phyloP scores from a whole-genome alignment of 768 basidiomycete genomes.

The Russula earlei region DNA sequence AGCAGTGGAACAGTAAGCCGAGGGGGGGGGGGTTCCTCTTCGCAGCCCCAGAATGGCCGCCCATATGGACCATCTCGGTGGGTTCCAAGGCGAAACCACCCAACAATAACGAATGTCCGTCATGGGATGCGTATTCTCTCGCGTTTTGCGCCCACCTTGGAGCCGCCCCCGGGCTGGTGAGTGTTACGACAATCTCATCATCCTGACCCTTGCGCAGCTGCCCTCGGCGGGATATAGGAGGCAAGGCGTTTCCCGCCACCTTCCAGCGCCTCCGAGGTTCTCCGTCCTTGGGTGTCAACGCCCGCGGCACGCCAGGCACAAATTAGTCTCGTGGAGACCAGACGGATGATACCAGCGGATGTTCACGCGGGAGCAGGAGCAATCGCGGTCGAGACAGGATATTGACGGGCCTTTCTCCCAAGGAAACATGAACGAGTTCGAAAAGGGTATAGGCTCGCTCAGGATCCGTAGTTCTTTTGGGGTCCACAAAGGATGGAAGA shows the following conservation, averaged over 20 bases:
- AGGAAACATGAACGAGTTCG: background rate
- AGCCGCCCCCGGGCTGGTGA: constrained; percentile 44
- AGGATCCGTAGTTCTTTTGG: background rate
- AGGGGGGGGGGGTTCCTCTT: background rate
- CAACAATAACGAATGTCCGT: constrained; percentile 59
- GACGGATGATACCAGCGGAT: background rate
- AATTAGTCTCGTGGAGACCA: constrained; percentile 2
- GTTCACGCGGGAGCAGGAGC: background rate
- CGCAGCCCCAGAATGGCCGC: background rate
- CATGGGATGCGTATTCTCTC: constrained; percentile 52
- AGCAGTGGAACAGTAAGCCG: background rate
- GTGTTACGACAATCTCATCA: constrained; percentile 53
- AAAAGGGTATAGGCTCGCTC: background rate
- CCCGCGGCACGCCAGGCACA: constrained; percentile 4
- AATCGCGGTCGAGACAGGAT: background rate
- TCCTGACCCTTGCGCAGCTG: constrained; percentile 30
- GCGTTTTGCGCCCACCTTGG: constrained; percentile 55
- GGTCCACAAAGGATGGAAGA: background rate
- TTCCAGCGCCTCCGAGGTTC: constrained; percentile 43
- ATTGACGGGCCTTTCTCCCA: background rate
- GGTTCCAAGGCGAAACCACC: constrained; percentile 63
- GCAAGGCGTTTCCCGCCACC: constrained; percentile 42
- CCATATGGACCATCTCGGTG: constrained; percentile 26
- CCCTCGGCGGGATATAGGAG: constrained; percentile 39
- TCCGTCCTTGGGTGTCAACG: constrained; percentile 5